Percentiles rank a stretch among this genome's conserved stretches.
These are phyloP conservation scores for Plasmodium yoelii DNA, from an alignment of 169 alveolate species.

Conservation along the genomic window DNA sequence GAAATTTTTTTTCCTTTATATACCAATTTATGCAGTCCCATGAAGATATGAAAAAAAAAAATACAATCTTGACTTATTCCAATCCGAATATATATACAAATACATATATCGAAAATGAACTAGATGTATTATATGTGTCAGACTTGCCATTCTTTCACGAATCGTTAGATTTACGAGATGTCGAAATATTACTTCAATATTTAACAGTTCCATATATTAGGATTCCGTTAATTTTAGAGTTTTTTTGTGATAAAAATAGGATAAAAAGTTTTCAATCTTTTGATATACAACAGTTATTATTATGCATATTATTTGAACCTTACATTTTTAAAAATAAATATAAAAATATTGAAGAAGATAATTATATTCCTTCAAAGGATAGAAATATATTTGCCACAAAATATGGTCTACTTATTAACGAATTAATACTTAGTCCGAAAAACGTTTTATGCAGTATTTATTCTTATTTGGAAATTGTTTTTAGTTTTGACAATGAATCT, in stretches of 20 bases:
- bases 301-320: slow-evolving; percentile 88
- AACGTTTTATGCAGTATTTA: slow-evolving; percentile 65
- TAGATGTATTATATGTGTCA: slow-evolving; percentile 85
- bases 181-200: slow-evolving; percentile 87
- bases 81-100: slow-evolving; percentile 71
- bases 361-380: slow-evolving; percentile 81
- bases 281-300: slow-evolving; percentile 87
- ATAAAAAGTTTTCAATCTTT: slow-evolving; percentile 80
- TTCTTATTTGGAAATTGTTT: slow-evolving; percentile 54
- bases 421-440: slow-evolving; percentile 76
- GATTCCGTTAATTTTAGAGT: slow-evolving; percentile 88
- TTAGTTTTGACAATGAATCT: slow-evolving; percentile 54
- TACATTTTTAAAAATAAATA: slow-evolving; percentile 83
- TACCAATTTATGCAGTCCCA: slow-evolving; percentile 66
- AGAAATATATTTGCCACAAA: slow-evolving; percentile 84
- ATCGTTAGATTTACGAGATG: slow-evolving; percentile 84
- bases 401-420: slow-evolving; percentile 87
- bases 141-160: slow-evolving; percentile 85
- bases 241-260: slow-evolving; percentile 86
- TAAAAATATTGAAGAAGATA: slow-evolving; percentile 74
- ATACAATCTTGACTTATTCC: slow-evolving; percentile 66
- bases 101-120: slow-evolving; percentile 81
- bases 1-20: slow-evolving; percentile 77
- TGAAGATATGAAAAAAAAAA: slow-evolving; percentile 39
- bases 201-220: slow-evolving; percentile 89